Base-by-base conservation (phyloP, 2,329 filamentous ascomycete species). In the Setomelanomma holmii region DNA sequence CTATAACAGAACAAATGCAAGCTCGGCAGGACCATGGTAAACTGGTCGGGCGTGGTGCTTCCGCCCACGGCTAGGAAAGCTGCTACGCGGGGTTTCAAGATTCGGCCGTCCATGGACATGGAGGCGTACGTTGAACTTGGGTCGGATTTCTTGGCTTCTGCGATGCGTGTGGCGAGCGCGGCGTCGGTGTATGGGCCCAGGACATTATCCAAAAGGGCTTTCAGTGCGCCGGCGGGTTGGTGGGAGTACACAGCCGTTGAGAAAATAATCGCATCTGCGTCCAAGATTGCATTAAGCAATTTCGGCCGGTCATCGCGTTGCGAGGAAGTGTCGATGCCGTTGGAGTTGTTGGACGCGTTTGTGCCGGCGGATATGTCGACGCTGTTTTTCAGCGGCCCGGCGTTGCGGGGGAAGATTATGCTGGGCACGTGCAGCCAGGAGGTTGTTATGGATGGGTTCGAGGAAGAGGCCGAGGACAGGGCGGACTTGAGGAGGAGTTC, bases 391-490 rank as follows among this genome's bases (percentile, higher is more conserved):
- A 56, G 24, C 6, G 53, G 53, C 12, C 41, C 45, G 5, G 53
- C 43, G 23, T 56, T 56, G 3, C 40, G 45, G 27, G 53, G 53
- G 45, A 45, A 52, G 19, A 45, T 42, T 20, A 56, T 10, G 1
- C 40, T 45, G 21, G 53, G 53, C 11, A 56, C n/a, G 33, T 56
- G 53, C 21, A 56, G 45, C 53, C 53, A 56, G 21, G 53, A 56
- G 21, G 49, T 56, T 35, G 53, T 50, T 46, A 22, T 50, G 3
- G 22, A 19, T 7, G 53, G 30, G 12, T 5, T 11, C 5, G 24
- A 20, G 2, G 14, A 1, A 30, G 45, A 23, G 11, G 53, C 53
- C 19, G 53, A 45, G 11, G 21, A 41, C 2, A 56, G 53, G 1
- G 53, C 53, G 16, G 49, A 45, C 46, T 56, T 56, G 41, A 52